Conservation (phyloP, 352 stramenopile genomes). For the Pythium sukuiense region DNA sequence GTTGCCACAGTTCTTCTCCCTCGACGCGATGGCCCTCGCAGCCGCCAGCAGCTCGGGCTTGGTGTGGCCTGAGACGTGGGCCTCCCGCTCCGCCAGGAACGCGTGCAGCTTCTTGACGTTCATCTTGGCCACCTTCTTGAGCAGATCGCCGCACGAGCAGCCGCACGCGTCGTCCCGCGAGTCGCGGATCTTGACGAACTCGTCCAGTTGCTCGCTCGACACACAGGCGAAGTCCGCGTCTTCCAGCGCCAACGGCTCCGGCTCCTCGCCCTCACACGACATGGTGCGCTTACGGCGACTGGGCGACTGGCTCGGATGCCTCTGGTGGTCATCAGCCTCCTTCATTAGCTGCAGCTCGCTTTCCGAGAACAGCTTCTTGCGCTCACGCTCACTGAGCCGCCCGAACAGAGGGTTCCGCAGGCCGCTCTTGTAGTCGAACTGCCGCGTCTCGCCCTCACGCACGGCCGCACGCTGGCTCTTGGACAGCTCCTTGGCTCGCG, state of each 20-base stretch:
- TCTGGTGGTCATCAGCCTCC: slow-evolving; percentile 4
- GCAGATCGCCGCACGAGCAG: slow-evolving; percentile 79
- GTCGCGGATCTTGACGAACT: slow-evolving; percentile 81
- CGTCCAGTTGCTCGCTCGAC: slow-evolving; percentile 79
- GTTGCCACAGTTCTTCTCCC: slow-evolving; percentile 78
- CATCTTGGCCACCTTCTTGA: slow-evolving; percentile 86
- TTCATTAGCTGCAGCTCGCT: slow-evolving; percentile 31
- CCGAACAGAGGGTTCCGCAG: slow-evolving; percentile 78
- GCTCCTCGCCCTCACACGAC: slow-evolving; percentile 8
- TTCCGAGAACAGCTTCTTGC: slow-evolving; percentile 63
- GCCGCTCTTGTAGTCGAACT: slow-evolving; percentile 81
- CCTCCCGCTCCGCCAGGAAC: slow-evolving; percentile 61
- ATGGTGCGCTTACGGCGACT: slow-evolving; percentile 18
- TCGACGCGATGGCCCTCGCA: slow-evolving; percentile 57
- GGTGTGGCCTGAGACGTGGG: slow-evolving; percentile 38
- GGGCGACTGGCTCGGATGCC: slow-evolving; percentile 12
- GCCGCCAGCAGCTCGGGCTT: slow-evolving; percentile 69
- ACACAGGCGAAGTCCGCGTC: slow-evolving; percentile 72
- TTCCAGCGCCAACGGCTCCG: slow-evolving; percentile 3
- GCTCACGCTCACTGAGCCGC: slow-evolving; percentile 65
- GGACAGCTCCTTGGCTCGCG: slow-evolving; percentile 56
- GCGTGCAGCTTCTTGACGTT: slow-evolving; percentile 75
- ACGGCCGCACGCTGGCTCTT: slow-evolving; percentile 59
- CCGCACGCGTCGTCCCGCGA: slow-evolving; percentile 73
- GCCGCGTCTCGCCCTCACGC: slow-evolving; percentile 65